Conservation (phyloP, 2,329 filamentous ascomycete genomes). For the Scopulariopsis brevicaulis region DNA sequence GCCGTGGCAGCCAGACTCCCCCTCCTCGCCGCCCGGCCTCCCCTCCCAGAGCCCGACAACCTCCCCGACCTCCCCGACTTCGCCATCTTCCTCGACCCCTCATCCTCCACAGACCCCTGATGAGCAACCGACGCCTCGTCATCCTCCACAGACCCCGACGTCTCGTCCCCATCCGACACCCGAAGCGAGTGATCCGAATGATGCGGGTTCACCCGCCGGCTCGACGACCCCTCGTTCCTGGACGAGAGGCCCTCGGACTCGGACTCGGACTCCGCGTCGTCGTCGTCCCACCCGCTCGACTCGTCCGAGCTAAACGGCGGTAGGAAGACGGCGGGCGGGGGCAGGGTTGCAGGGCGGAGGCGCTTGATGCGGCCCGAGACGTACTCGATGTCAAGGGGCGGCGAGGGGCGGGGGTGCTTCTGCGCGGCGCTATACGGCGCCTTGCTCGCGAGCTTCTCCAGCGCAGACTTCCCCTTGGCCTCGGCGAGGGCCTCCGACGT, state of each 20-base stretch:
- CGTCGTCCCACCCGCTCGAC: slow-evolving; percentile 13
- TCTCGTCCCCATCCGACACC: neutral
- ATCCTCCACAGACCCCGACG: neutral
- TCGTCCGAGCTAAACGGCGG: slow-evolving; percentile 31
- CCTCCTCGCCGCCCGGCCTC: neutral
- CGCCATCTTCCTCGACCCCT: neutral
- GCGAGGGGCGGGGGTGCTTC: slow-evolving; percentile 7
- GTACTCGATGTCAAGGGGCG: slow-evolving; percentile 31
- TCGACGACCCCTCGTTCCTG: neutral
- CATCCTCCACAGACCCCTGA: neutral
- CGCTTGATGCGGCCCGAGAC: slow-evolving; percentile 26
- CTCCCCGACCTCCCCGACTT: too few relatives aligned
- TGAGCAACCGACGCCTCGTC: neutral
- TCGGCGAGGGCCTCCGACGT: slow-evolving; percentile 1
- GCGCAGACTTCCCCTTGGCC: neutral
- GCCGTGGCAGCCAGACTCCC: neutral
- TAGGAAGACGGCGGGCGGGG: slow-evolving; percentile 40
- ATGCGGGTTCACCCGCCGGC: neutral
- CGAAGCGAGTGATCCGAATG: neutral
- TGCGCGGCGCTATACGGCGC: neutral
- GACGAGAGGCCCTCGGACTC: neutral
- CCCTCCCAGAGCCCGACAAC: too few relatives aligned
- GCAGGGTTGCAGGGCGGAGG: slow-evolving; percentile 34
- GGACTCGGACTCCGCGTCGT: neutral
- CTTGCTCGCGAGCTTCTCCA: neutral